Evolutionary conservation across 2,329 filamentous ascomycete species (phyloP).

Genomic region (Trichoderma harzianum): DNA sequence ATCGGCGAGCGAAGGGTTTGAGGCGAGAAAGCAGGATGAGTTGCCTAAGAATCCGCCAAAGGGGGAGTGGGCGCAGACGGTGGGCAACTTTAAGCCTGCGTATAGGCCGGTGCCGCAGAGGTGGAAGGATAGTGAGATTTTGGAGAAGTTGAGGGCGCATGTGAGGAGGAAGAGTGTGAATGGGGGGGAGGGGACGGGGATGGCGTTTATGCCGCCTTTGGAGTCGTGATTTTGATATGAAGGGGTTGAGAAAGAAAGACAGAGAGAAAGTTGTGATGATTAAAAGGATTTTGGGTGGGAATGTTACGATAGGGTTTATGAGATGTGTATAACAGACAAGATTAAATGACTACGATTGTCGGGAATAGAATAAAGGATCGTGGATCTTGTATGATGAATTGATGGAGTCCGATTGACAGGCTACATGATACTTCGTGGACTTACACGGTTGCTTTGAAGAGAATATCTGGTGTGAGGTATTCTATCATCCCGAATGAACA

Average conservation of each 20-base stretch:
- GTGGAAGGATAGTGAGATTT: constrained; percentile 80
- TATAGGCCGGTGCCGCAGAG: constrained; percentile 84
- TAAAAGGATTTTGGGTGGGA: not conserved
- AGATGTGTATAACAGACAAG: not conserved
- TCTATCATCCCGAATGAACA: not conserved
- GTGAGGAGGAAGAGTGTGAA: constrained; percentile 59
- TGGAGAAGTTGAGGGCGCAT: constrained; percentile 74
- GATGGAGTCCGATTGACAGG: not conserved
- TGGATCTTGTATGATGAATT: not conserved
- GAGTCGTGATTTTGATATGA: constrained; percentile 14
- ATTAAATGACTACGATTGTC: not conserved
- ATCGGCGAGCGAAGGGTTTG: constrained; percentile 17
- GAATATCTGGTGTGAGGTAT: not conserved
- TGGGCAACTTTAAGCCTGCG: constrained; percentile 89
- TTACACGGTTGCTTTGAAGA: not conserved
- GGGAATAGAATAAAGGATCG: not conserved
- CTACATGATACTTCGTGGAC: not conserved
- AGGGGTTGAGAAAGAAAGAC: not conserved
- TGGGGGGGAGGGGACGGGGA: constrained; percentile 42
- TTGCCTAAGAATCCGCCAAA: constrained; percentile 35
- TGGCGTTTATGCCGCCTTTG: constrained; percentile 57
- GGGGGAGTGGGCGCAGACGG: constrained; percentile 95
- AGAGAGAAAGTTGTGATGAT: not conserved
- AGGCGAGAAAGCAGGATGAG: constrained; percentile 25
- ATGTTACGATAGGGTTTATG: not conserved